Evolutionary conservation across 148 eudicot species (phyloP), one percentile per base, ranked within the genome.

Genomic region (Polygonum maritimum): DNA sequence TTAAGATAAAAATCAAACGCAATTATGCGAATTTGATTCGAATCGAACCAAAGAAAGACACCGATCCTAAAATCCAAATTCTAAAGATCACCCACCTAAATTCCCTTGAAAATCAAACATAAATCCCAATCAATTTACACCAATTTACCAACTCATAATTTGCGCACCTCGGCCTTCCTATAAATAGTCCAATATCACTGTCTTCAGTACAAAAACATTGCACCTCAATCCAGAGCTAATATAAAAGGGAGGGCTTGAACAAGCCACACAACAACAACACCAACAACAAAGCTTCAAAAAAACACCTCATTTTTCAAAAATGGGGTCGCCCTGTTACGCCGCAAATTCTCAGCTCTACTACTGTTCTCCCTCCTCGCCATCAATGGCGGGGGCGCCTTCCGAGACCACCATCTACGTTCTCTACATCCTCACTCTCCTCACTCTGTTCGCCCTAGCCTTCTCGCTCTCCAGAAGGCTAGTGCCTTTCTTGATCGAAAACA

Each of bases 391-490:
- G 31, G 1, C 0, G 31, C 31, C 31, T 26, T 26, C 31, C 31
- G 31, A 26, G 31, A 26, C 31, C 31, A 26, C 60, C 71, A 22
- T 57, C 41, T 21, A 31, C 55, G 12, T 73, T 49, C 41, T 47
- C 79, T 15, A 39, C 11, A 16, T 78, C 75, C 3, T 60, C 72
- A 78, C 58, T 36, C 52, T 80, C 26, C 33, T 77, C 48, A 75
- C 76, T 7, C 7, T 87, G 44, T 81, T 73, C n/a, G 12, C 84
- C 41, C 71, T 84, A 69, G 33, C 79, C 13, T 80, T 74, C 77
- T 78, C 83, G 65, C 78, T 89, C 19, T 69, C 35, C 72, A 77
- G 45, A 69, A 76, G 80, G 15, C 75, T 80, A 74, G 3, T 67
- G 71, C 44, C 21, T 3, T 15, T 38, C 1, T 67, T n/a, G 36